phyloP scores from a whole-genome alignment of 495 filamentous ascomycete species.

The Thermothielavioides terrestris region DNA sequence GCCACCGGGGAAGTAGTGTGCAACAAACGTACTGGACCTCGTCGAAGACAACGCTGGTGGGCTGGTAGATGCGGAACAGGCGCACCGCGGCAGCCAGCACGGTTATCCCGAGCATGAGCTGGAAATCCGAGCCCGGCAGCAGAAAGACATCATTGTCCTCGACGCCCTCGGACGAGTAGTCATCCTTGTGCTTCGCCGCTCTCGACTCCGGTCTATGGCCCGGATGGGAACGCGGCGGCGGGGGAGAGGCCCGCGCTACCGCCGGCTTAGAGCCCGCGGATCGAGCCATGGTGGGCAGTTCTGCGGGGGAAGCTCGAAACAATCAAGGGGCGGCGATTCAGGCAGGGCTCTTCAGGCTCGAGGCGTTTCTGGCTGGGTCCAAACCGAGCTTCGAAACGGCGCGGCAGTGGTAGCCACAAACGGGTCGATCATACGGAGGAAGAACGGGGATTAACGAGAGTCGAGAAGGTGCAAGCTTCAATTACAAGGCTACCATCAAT shows the following conservation, averaged over 20 bases:
- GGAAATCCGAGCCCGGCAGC: slow-evolving; percentile 74
- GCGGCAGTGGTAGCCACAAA: slow-evolving; percentile 1
- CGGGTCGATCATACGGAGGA: slow-evolving; percentile 7
- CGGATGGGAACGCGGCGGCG: slow-evolving; percentile 5
- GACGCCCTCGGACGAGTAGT: slow-evolving; percentile 59
- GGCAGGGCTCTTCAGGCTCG: slow-evolving; percentile 4
- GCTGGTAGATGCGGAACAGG: slow-evolving; percentile 92
- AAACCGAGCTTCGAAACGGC: not conserved
- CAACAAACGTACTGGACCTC: slow-evolving; percentile 95
- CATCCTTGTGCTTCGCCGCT: slow-evolving; percentile 31
- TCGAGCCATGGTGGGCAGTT: slow-evolving; percentile 32
- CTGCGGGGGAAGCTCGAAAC: slow-evolving; percentile 1
- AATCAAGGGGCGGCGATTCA: slow-evolving; percentile 16
- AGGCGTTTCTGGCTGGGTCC: not conserved
- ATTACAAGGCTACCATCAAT: slow-evolving; percentile 39
- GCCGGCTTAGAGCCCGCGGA: slow-evolving; percentile 34
- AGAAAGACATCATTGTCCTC: slow-evolving; percentile 63
- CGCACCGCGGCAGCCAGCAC: slow-evolving; percentile 70
- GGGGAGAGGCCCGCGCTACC: slow-evolving; percentile 20
- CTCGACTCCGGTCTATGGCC: slow-evolving; percentile 25
- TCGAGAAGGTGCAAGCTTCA: slow-evolving; percentile 32
- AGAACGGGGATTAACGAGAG: slow-evolving; percentile 37
- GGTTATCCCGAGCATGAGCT: slow-evolving; percentile 62
- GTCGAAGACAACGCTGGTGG: slow-evolving; percentile 93
- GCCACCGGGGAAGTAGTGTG: not conserved